Conservation (phyloP, 2,329 filamentous ascomycete species). For the Colletotrichum cordylinicola region DNA sequence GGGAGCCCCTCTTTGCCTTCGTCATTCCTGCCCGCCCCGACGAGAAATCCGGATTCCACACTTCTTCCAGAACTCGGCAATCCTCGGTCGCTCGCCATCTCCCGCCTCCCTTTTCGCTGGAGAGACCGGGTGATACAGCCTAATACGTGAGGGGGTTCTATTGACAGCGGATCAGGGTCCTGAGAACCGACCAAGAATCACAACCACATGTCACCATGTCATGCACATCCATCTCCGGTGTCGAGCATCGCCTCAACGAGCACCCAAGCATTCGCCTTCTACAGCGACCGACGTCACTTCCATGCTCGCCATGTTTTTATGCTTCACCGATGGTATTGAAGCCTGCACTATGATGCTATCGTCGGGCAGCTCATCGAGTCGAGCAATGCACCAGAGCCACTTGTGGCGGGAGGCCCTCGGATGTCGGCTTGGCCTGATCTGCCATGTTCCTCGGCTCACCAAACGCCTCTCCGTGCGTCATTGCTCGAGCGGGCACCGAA, state of each 20-base stretch:
- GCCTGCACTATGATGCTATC: slow-evolving; percentile 3
- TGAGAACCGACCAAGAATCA: neutral
- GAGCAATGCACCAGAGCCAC: neutral
- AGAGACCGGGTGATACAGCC: neutral
- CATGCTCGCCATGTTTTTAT: neutral
- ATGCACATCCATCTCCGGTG: neutral
- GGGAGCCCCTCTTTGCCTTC: neutral
- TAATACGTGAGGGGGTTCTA: neutral
- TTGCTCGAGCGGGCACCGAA: neutral
- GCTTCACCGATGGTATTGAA: neutral
- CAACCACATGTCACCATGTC: neutral
- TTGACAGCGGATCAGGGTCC: neutral
- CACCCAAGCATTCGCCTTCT: neutral
- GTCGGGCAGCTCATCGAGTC: neutral
- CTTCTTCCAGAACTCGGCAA: neutral
- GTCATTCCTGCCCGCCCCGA: slow-evolving; percentile 6
- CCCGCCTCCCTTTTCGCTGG: neutral
- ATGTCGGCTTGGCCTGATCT: neutral
- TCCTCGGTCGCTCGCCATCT: slow-evolving; percentile 2
- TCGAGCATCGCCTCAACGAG: slow-evolving; percentile 2
- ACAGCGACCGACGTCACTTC: slow-evolving; percentile 10
- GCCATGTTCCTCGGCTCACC: neutral
- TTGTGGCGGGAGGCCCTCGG: neutral
- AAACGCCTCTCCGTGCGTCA: neutral
- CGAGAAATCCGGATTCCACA: slow-evolving; percentile 13